Evolutionary conservation across 2,329 filamentous ascomycete genomes (phyloP), one percentile per base, ranked within the genome.

Genomic region (Colletotrichum sp.): DNA sequence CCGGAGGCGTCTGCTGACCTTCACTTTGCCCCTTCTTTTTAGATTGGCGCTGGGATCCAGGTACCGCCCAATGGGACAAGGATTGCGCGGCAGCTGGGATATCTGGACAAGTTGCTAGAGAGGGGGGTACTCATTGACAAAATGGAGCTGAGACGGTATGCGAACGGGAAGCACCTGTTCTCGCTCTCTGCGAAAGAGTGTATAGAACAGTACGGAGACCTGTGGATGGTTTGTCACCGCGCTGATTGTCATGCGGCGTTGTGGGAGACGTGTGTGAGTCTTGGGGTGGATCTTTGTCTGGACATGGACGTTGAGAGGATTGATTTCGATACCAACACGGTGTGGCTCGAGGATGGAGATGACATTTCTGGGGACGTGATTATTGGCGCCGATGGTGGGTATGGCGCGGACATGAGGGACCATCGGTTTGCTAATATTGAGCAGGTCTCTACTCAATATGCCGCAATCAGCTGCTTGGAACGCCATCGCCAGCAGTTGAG

Each of bases 1-100:
- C 34, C 38, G 38, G 16, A 9, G 4, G 2, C 4, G 34, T 7
- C 18, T 38, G 38, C 36, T 64, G 61, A 62, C 61, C 8, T 51
- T 24, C 16, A 6, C 5, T 9, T 33, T 13, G 6, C 24, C 9
- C 4, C 27, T 2, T 55, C 34, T 11, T 6, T 13, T 18, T 24
- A 74, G 72, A 74, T 74, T 18, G 72, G 72, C 15, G 63, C 72
- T 5, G 72, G 72, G 15, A 69, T 74, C 21, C 72, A 74, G 27
- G 15, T 73, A 6, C 72, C 72, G 6, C 72, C 72, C 6, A 74
- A 74, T 18, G 72, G 58, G 8, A 43, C 58, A 2, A 73, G 61
- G 4, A 54, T 74, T 18, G 69, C 70, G 3, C 70, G 72, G 8
- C 69, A 69, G 38, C 31, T 74, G 12, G 72, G 72, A 9, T 72